Conservation (phyloP, 2,329 filamentous ascomycete species). For the Chaetomium globosum region DNA sequence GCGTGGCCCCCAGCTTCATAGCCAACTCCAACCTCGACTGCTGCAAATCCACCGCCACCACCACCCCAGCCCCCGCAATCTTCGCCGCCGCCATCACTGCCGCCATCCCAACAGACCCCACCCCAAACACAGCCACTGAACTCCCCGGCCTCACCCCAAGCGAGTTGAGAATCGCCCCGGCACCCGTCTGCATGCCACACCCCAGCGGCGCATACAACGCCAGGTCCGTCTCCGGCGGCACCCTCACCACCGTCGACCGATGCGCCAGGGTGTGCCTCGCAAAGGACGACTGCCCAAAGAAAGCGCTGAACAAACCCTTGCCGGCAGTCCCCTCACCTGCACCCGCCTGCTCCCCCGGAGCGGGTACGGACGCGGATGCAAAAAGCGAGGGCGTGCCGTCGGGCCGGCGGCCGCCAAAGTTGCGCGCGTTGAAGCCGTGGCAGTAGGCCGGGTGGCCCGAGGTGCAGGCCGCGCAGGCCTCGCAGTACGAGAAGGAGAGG, state of each 20-base stretch:
- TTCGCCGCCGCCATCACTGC: constrained; percentile 43
- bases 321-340: background rate
- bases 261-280: constrained; percentile 40
- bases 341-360: background rate
- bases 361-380: background rate
- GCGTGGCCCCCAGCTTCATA: constrained; percentile 42
- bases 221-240: constrained; percentile 37
- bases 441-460: constrained; percentile 37
- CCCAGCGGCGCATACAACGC: constrained; percentile 42
- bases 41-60: constrained; percentile 42
- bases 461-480: constrained; percentile 32
- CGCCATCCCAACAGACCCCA: constrained; percentile 43
- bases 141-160: constrained; percentile 37
- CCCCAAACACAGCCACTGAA: constrained; percentile 42
- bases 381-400: constrained; percentile 27
- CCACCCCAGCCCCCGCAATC: constrained; percentile 35
- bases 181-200: constrained; percentile 45
- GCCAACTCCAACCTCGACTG: constrained; percentile 39
- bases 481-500: constrained; percentile 47
- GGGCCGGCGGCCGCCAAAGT: constrained; percentile 36
- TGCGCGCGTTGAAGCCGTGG: constrained; percentile 35
- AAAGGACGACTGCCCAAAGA: constrained; percentile 45
- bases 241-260: constrained; percentile 39
- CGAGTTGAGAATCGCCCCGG: constrained; percentile 43
- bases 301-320: constrained; percentile 33